A percentile compares a stretch with the other conserved stretches of the same genome.
Evolutionary conservation across 192 early-diverging fungal species (phyloP).

Genomic region (Thoreauomyces humboldtii): DNA sequence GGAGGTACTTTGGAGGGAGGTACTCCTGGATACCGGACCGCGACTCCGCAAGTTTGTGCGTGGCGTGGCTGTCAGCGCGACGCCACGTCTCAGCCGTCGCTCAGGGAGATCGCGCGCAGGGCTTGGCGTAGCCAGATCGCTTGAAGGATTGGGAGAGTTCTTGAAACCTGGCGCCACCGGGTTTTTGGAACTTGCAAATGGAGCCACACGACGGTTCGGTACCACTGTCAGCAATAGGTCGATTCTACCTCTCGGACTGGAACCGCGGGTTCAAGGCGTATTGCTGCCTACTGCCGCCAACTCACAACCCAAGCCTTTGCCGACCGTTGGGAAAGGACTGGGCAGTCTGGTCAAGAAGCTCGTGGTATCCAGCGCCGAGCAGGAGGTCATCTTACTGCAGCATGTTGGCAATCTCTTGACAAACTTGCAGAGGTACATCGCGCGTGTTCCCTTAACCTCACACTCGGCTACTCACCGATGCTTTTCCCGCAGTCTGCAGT

Average conservation of each 20-base stretch:
- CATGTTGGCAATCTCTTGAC: constrained; percentile 20
- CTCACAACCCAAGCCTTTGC: not conserved
- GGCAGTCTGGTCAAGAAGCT: constrained; percentile 31
- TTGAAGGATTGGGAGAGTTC: constrained; percentile 8
- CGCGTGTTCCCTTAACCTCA: not conserved
- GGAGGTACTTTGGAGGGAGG: constrained; percentile 16
- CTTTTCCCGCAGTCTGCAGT: constrained; percentile 18
- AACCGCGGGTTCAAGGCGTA: not conserved
- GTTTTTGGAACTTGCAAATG: constrained; percentile 20
- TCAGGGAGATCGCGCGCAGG: not conserved
- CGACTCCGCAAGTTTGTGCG: constrained; percentile 21
- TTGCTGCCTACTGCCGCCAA: not conserved
- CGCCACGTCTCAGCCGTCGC: not conserved
- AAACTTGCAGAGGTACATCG: constrained; percentile 28
- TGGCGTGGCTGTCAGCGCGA: constrained; percentile 20
- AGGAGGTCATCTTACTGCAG: constrained; percentile 28
- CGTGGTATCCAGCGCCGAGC: constrained; percentile 22
- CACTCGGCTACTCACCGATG: not conserved
- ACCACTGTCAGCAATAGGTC: constrained; percentile 2
- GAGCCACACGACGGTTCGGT: constrained; percentile 9
- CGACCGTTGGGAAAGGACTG: constrained; percentile 9
- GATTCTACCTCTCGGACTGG: not conserved
- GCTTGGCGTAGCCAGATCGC: constrained; percentile 2
- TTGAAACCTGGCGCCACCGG: constrained; percentile 13
- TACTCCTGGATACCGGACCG: constrained; percentile 12